Evolutionary conservation across 2,329 filamentous ascomycete species (phyloP).

Genomic region (Fragosphaeria purpurea): DNA sequence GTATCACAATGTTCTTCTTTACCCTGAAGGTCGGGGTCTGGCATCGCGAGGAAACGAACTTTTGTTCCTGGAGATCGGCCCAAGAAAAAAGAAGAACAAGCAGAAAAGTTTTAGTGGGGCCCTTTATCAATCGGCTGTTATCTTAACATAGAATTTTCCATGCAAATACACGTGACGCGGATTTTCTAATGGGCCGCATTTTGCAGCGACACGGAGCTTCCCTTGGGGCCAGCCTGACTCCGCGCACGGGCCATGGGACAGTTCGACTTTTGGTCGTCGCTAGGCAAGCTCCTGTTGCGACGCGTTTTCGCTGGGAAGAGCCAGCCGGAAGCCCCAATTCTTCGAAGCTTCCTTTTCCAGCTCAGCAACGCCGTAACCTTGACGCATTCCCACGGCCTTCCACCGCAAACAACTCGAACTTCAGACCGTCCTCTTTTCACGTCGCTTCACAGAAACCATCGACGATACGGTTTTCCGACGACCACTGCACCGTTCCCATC

Average conservation of each 20-base stretch:
- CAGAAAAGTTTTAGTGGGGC: conserved; percentile 5
- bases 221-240: neutral
- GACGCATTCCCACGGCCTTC: neutral
- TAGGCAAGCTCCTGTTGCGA: conserved; percentile 25
- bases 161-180: too few species aligned
- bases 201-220: too few species aligned
- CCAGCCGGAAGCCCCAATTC: neutral
- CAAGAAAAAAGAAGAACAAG: neutral
- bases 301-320: conserved; percentile 17
- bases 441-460: too few species aligned
- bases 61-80: too few species aligned
- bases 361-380: conserved; percentile 10
- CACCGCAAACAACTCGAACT: too few species aligned
- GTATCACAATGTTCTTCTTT: too few species aligned
- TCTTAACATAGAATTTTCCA: too few species aligned
- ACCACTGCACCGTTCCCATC: neutral
- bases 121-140: conserved; percentile 2
- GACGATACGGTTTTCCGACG: too few species aligned
- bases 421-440: too few species aligned
- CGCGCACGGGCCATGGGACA: conserved; percentile 10
- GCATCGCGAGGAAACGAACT: too few species aligned
- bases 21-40: too few species aligned
- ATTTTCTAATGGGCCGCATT: neutral
- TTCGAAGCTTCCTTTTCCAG: conserved; percentile 18
- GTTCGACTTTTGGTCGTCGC: conserved; percentile 15